Base-by-base conservation (phyloP, 2,329 filamentous ascomycete species). In the Alternaria conjuncta region DNA sequence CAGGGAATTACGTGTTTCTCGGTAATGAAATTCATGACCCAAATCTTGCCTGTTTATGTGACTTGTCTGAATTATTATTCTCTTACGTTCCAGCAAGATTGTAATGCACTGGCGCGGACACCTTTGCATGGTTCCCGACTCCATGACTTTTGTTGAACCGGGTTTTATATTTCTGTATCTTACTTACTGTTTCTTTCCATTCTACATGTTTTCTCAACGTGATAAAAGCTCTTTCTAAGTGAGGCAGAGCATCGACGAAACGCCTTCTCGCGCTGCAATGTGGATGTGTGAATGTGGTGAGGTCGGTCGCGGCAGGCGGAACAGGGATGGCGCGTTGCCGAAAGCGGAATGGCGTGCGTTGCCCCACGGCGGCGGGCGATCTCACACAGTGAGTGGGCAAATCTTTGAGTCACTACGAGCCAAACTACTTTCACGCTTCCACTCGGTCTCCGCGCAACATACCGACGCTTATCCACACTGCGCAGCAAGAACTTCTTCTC, bases 381-480 rank as follows among this genome's bases (percentile, higher is more conserved):
- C 64, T 63, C 56, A 64, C 68, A 66, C 60, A 66, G 62, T 67
- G 64, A 66, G 62, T 68, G 64, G 70, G 70, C 63, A 72, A 74
- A 71, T 71, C 70, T 69, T 73, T 73, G 69, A 72, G 65, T 72
- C 69, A 69, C 67, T 63, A 26, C 55, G 45, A 28, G 53, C 51
- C 47, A 51, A 41, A 50, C 63, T 46, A 63, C 60, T 26, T 32
- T 32, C 30, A 58, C 32, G 41, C 44, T 26, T 49, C 49, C 53
- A 45, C 60, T 59, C 56, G 55, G 57, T 49, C 45, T 28, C 44
- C 11, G 47, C 56, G n/a, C 49, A 47, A 11, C 21, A 47, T 23
- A 53, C 56, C 45, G 49, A 54, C 30, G 20, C 21, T 23, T n/a
- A 53, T 41, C 46, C 25, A 47, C 28, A 25, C 30, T 26, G 28